Evolutionary conservation across 2,329 filamentous ascomycete genomes (phyloP), one percentile per base, ranked within the genome.

Genomic region (Cordyceps tenuipes): DNA sequence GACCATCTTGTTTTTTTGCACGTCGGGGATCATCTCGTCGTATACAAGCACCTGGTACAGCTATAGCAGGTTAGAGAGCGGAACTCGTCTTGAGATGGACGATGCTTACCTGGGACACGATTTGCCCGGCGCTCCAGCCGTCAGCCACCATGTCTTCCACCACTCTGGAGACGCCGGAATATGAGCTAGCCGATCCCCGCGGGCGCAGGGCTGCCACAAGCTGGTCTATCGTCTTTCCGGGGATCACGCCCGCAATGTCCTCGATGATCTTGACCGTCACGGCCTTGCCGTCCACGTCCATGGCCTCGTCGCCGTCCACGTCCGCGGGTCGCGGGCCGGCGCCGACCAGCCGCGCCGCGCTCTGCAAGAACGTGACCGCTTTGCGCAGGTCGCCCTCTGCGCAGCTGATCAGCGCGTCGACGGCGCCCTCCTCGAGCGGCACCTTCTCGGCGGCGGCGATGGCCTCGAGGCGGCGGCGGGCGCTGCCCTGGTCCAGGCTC

Each of bases 191-290:
- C 43, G 80, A 79, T 26, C 82, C 82, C 64, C 78, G 82, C 5
- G 91, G 90, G 66, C 89, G 87, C 77, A 97, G 89, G 19, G 91
- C 88, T 62, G 84, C 76, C 13, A 90, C 77, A 17, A 99, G 79
- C 9, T 73, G 75, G 59, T 88, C 82, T 54, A 99, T 84, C 1
- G 91, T 90, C 12, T 72, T 67, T 15, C 86, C 81, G 0, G 95
- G 94, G 65, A 99, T 92, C 2, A 97, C 91, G 59, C 95, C 94
- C 0, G 94, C 93, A 70, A 99, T 99, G 68, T 99, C 94, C 70
- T 97, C 90, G 51, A 99, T 84, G 57, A 85, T 90, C 66, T 84
- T 84, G 43, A 92, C 82, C 0, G 91, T 93, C 51, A 97, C 84
- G 13, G 77, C 64, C 46, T 80, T 84, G 57, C 77, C 80, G 65